Base-by-base conservation (phyloP, 768 basidiomycete genomes). In the Suillus occidentalis region DNA sequence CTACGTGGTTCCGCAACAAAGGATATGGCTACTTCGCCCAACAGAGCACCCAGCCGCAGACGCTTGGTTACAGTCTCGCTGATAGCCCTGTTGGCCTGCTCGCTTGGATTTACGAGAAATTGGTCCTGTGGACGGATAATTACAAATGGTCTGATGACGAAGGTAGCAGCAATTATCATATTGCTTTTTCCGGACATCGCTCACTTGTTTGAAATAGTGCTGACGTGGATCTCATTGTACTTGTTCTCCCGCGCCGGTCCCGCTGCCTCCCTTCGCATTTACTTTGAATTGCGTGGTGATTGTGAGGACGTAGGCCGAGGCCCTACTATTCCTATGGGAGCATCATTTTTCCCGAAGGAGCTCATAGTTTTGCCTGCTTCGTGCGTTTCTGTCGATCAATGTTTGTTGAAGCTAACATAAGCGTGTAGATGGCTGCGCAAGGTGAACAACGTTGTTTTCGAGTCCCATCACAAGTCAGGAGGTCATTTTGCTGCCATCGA, bases 401-500 rank as follows among this genome's bases (percentile, higher is more conserved):
- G 34, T 18, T 36, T 20, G 14, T 13, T 14, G 22, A 39, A 40
- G n/a, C 63, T 66, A 45, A 69, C 37, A n/a, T 39, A 16, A 10
- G 14, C 16, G 36, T 65, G 64, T 45, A 87, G 85, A 13, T 87
- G 85, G 85, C 25, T 77, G 66, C 68, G 75, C 39, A 67, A 71
- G 61, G 14, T 73, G 57, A 67, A 81, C 67, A 76, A 74, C 67
- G 60, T 83, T 25, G 83, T 87, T 6, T 86, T 84, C 60, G 78
- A 83, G 66, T 74, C 78, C 4, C 74, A 79, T 20, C 87, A 88
- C 60, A 75, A 76, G 1, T 71, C 70, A 8, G 87, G 87, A 5
- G 87, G 87, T 1, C 87, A 88, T 71, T 88, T 89, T 69, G 83
- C 86, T 9, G 81, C 87, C 0, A 70, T 81, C 66, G 87, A 88